phyloP scores from a whole-genome alignment of 345 rosid genomes.

The Triadica sebifera region DNA sequence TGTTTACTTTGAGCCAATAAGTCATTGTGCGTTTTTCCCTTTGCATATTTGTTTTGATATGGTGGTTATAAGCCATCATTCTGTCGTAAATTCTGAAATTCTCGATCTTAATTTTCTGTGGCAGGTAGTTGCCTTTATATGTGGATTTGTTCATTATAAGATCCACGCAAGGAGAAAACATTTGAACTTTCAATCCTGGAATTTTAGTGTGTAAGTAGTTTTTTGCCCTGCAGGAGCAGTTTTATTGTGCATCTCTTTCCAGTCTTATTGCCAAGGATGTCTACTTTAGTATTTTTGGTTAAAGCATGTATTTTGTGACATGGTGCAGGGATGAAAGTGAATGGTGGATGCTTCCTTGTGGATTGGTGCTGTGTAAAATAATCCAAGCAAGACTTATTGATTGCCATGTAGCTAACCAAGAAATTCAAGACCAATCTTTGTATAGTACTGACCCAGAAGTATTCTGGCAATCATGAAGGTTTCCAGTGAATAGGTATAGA shows the following conservation, averaged over 20 bases:
- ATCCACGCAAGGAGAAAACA: slow-evolving; percentile 57
- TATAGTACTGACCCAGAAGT: slow-evolving; percentile 69
- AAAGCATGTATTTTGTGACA: neutral
- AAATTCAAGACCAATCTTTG: slow-evolving; percentile 83
- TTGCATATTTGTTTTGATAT: neutral
- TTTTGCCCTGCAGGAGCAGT: neutral
- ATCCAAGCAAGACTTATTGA: slow-evolving; percentile 69
- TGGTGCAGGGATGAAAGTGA: slow-evolving; percentile 84
- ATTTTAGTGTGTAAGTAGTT: slow-evolving; percentile 74
- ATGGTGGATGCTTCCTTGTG: slow-evolving; percentile 95
- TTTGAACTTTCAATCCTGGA: slow-evolving; percentile 77
- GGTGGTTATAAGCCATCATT: neutral
- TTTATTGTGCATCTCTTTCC: neutral
- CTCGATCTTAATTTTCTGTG: neutral
- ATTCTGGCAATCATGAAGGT: slow-evolving; percentile 72
- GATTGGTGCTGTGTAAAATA: slow-evolving; percentile 66
- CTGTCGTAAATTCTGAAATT: slow-evolving; percentile 1
- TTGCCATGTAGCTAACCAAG: slow-evolving; percentile 84
- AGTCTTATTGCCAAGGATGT: neutral
- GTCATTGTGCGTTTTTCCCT: neutral
- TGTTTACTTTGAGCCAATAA: neutral
- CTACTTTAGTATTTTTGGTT: neutral
- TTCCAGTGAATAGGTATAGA: neutral
- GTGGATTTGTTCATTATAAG: slow-evolving; percentile 77
- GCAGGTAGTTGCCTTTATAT: slow-evolving; percentile 66